Evolutionary conservation across 2,329 filamentous ascomycete species (phyloP), one percentile per base, ranked within the genome.

Genomic region (Pestalotiopsis sp.): DNA sequence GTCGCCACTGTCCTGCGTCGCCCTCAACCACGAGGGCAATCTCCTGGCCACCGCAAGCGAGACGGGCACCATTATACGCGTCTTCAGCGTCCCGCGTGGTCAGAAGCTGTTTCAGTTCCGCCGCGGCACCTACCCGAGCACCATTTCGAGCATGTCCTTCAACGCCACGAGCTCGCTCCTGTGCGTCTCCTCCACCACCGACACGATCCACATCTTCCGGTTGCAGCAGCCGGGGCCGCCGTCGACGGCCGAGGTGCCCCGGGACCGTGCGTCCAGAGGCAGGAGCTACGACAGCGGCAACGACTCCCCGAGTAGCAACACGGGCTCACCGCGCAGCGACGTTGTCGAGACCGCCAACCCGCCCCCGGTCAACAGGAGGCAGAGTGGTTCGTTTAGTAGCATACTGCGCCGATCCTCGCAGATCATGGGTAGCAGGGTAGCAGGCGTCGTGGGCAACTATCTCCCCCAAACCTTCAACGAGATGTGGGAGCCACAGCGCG

Each of bases 121-220:
- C 69, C 90, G 96, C 72, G 96, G 96, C 58, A 98, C 95, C 2
- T 98, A 98, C 81, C 96, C 96, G 0, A 95, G 95, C 1, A 92
- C 94, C 56, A 99, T 99, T 74, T 98, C 95, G 83, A 97, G 94
- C 88, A 98, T 99, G 94, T 97, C 95, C 1, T 99, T 99, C 83
- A 99, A 99, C 80, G 91, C 94, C 64, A 94, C 93, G 69, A 97
- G 95, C 2, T 97, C 95, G 1, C 85, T 99, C 12, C 88, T 99
- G 45, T 98, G 95, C 76, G 95, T 99, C 56, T 98, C 96, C 4
- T 98, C 95, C 3, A 95, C 94, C 1, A 97, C 95, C 0, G 96
- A 99, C 76, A 99, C 96, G 0, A 92, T 99, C 11, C 96, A 99
- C 79, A 94, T 99, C 65, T 99, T 99, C 84, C 94, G 95, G 67